Conservation (phyloP, 352 stramenopile species). For the Aphanomyces euteiches region DNA sequence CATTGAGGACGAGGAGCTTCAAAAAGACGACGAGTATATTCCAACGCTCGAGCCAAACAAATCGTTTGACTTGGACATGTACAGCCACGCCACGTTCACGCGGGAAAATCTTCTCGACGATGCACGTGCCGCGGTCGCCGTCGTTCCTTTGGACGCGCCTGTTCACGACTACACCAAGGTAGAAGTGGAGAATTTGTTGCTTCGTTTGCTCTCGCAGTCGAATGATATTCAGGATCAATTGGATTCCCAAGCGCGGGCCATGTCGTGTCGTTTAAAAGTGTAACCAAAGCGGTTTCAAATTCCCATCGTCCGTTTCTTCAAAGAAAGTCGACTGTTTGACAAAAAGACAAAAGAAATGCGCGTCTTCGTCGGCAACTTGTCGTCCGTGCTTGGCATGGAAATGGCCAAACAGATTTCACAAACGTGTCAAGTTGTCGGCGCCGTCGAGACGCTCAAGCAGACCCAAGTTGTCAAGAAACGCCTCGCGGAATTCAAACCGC, state of each 20-base stretch:
- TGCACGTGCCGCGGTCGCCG: neutral
- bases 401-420: slow-evolving; percentile 48
- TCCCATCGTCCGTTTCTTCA: neutral
- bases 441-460: slow-evolving; percentile 46
- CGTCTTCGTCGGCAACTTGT: slow-evolving; percentile 71
- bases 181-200: neutral
- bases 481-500: slow-evolving; percentile 32
- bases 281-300: neutral
- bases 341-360: slow-evolving; percentile 39
- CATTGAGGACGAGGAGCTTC: neutral
- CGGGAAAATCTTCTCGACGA: neutral
- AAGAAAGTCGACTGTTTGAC: neutral
- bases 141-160: neutral
- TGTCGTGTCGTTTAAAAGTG: too few relatives aligned
- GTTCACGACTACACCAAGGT: neutral
- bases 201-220: slow-evolving; percentile 4
- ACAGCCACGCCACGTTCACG: neutral
- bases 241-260: neutral
- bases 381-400: slow-evolving; percentile 52
- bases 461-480: slow-evolving; percentile 45
- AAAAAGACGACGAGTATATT: neutral
- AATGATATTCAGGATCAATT: slow-evolving; percentile 12
- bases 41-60: neutral
- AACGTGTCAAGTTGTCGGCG: slow-evolving; percentile 65
- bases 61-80: slow-evolving; percentile 6